These are phyloP conservation scores for Phellopilus nigrolimitatus DNA, from an alignment of 1,284 basidiomycete species.

Conservation along the genomic window DNA sequence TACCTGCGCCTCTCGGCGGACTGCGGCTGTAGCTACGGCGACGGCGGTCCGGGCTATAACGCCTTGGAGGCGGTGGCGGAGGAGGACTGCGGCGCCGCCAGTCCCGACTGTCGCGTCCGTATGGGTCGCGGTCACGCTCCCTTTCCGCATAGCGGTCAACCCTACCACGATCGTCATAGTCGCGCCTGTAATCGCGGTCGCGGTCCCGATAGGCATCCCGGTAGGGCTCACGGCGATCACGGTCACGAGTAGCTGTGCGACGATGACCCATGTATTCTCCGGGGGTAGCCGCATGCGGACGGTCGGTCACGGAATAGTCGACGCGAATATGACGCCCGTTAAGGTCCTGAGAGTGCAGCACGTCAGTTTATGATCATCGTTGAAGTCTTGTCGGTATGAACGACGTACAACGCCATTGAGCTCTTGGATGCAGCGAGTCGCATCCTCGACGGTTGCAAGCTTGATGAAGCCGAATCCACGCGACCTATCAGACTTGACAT, in stretches of 20 bases:
- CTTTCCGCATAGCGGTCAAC: constrained; percentile 47
- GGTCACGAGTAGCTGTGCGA: constrained; percentile 45
- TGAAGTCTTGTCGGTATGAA: not conserved
- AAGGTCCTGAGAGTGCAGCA: constrained; percentile 55
- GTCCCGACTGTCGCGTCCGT: constrained; percentile 37
- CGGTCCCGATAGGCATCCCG: constrained; percentile 43
- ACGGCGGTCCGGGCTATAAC: constrained; percentile 66
- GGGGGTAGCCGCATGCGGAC: constrained; percentile 93
- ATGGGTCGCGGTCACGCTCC: constrained; percentile 40
- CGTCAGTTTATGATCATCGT: not conserved
- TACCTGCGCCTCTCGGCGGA: constrained; percentile 60
- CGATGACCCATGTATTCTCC: constrained; percentile 97
- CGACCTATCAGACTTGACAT: constrained; percentile 81
- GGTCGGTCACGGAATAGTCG: constrained; percentile 92
- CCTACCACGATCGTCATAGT: constrained; percentile 35
- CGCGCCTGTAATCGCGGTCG: constrained; percentile 22
- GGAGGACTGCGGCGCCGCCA: constrained; percentile 64
- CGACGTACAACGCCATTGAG: constrained; percentile 84
- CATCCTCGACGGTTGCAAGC: constrained; percentile 86
- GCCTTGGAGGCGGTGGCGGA: constrained; percentile 32
- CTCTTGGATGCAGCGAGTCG: constrained; percentile 81
- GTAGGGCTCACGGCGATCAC: constrained; percentile 17
- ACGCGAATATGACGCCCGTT: constrained; percentile 96
- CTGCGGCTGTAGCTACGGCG: constrained; percentile 74
- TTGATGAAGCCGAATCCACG: constrained; percentile 97